Conservation (phyloP, 768 basidiomycete genomes). For the Gloeophyllum trabeum region DNA sequence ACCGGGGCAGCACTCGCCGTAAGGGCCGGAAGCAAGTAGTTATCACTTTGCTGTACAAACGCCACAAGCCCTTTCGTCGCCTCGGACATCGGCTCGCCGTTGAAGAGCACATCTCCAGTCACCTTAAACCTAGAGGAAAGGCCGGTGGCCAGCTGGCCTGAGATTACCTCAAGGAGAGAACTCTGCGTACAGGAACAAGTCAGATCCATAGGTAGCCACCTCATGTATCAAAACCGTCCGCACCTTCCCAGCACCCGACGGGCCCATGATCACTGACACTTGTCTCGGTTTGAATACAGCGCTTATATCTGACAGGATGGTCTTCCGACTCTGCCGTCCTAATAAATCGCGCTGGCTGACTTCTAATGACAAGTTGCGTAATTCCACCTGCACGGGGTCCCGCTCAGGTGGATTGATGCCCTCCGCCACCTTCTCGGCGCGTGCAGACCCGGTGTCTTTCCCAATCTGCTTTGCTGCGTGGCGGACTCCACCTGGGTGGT, state of each 20-base stretch:
- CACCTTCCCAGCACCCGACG: not conserved
- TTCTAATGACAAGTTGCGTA: not conserved
- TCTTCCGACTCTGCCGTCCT: not conserved
- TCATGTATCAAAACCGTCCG: not conserved
- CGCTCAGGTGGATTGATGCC: not conserved
- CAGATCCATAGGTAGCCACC: too few relatives aligned
- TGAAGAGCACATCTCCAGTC: not conserved
- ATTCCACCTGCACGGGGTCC: not conserved
- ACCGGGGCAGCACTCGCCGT: constrained; percentile 2
- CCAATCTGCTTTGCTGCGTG: not conserved
- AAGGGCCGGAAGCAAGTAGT: constrained; percentile 7
- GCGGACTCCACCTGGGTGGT: not conserved
- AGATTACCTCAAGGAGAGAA: not conserved
- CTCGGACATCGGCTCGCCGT: not conserved
- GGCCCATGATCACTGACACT: not conserved
- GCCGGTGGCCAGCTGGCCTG: not conserved
- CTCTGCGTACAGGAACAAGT: too few relatives aligned
- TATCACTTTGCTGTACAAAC: constrained; percentile 3
- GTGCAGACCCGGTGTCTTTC: not conserved
- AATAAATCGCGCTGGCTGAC: not conserved
- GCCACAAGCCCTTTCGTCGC: not conserved
- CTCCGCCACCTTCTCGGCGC: not conserved
- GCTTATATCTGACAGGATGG: not conserved
- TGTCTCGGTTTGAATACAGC: not conserved
- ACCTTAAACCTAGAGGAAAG: not conserved